Conservation (phyloP, 371 early-diverging fungal genomes). For the Dichotomocladium elegans region DNA sequence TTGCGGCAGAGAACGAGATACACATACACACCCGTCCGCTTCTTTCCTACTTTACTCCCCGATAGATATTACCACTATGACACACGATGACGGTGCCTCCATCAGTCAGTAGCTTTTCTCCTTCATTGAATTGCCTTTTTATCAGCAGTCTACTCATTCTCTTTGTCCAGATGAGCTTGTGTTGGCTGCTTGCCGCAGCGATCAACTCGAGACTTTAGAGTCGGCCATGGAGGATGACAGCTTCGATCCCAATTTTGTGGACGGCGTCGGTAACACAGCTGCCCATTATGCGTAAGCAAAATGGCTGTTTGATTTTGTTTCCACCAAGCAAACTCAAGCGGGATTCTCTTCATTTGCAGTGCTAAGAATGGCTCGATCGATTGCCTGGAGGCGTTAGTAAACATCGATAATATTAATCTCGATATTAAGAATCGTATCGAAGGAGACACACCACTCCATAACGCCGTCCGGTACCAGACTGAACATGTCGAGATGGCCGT, state of each 20-base stretch:
- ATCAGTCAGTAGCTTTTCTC: constrained; percentile 3
- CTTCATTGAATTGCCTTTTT: too few species aligned
- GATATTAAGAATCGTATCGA: constrained; percentile 54
- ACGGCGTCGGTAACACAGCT: constrained; percentile 62
- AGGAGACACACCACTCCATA: constrained; percentile 64
- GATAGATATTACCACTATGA: constrained; percentile 2
- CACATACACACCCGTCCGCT: too few species aligned
- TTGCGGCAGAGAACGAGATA: too few species aligned
- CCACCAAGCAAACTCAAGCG: too few species aligned
- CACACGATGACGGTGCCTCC: constrained; percentile 7
- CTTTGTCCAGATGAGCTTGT: constrained; percentile 44
- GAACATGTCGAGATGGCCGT: constrained; percentile 45
- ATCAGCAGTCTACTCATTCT: too few species aligned
- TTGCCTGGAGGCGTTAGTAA: constrained; percentile 55
- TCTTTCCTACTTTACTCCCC: too few species aligned
- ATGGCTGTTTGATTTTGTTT: too few species aligned
- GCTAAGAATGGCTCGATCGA: constrained; percentile 54
- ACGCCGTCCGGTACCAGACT: constrained; percentile 48
- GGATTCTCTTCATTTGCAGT: too few species aligned
- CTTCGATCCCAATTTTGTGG: constrained; percentile 51
- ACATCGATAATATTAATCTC: constrained; percentile 49
- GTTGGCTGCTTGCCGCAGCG: constrained; percentile 51
- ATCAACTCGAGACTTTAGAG: constrained; percentile 49
- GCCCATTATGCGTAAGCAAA: constrained; percentile 66
- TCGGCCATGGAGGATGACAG: constrained; percentile 26